phyloP scores from a whole-genome alignment of 2,329 filamentous ascomycete species.

The Penicillium sp. region DNA sequence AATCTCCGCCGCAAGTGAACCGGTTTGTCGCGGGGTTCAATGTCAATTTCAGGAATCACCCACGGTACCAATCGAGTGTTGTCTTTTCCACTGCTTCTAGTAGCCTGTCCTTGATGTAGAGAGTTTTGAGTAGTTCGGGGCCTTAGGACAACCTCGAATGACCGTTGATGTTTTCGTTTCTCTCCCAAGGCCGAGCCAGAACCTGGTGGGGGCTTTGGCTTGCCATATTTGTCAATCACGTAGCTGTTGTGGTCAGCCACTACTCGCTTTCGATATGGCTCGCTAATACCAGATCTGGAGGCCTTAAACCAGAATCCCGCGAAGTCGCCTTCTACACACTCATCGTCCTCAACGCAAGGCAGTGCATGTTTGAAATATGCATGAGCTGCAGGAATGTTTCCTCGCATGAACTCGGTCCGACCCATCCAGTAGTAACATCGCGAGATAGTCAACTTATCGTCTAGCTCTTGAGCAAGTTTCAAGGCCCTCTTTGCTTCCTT shows the following conservation, averaged over 20 bases:
- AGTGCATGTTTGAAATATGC: slow-evolving; percentile 16
- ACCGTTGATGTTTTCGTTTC: background rate
- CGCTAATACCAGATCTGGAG: slow-evolving; percentile 2
- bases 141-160: background rate
- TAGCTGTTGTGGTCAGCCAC: background rate
- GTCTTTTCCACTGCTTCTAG: background rate
- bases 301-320: slow-evolving; percentile 8
- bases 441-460: slow-evolving; percentile 7
- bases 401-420: slow-evolving; percentile 19
- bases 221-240: background rate
- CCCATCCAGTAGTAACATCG: slow-evolving; percentile 29
- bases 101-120: background rate
- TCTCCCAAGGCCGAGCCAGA: background rate
- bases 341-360: slow-evolving; percentile 14
- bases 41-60: background rate
- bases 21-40: background rate
- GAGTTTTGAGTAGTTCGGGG: background rate
- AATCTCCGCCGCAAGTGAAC: background rate
- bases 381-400: slow-evolving; percentile 14
- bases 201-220: background rate
- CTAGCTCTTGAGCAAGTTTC: slow-evolving; percentile 2
- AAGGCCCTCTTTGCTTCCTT: slow-evolving; percentile 5
- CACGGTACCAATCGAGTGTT: background rate
- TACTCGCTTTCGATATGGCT: background rate
- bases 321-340: slow-evolving; percentile 17